These are phyloP conservation scores for Mollisia scopiformis DNA, from an alignment of 2,329 filamentous ascomycete genomes.

Conservation along the genomic window DNA sequence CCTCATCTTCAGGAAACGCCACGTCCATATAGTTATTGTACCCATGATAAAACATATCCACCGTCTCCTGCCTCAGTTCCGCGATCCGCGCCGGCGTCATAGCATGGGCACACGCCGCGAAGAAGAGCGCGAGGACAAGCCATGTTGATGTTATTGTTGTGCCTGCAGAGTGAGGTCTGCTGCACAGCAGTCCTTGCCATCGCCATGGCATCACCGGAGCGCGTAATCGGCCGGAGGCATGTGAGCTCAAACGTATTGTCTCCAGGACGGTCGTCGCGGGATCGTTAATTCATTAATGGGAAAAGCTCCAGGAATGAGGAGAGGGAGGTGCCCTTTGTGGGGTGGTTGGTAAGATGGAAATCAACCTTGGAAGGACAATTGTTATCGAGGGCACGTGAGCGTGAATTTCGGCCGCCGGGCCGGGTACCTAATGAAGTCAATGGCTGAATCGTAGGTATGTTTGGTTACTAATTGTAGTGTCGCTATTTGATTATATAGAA, in stretches of 20 bases:
- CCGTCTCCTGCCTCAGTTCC: constrained; percentile 60
- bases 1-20: constrained; percentile 95
- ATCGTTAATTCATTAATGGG: too few species aligned
- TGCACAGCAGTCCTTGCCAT: constrained; percentile 33
- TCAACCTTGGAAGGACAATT: constrained; percentile 3
- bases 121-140: constrained; percentile 28
- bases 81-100: constrained; percentile 61
- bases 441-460: too few species aligned
- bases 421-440: background rate
- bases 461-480: too few species aligned
- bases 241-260: constrained; percentile 36
- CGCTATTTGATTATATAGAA: too few species aligned
- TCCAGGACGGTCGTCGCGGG: too few species aligned
- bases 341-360: background rate
- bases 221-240: constrained; percentile 36
- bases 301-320: background rate
- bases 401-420: background rate
- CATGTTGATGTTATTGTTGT: constrained; percentile 29
- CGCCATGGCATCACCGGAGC: constrained; percentile 40
- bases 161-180: constrained; percentile 22
- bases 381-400: background rate
- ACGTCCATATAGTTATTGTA: constrained; percentile 93
- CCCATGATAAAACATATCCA: constrained; percentile 94
- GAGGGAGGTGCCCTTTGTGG: background rate
- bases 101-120: constrained; percentile 30